These are phyloP conservation scores for Letharia columbiana DNA, from an alignment of 495 filamentous ascomycete genomes.

Conservation along the genomic window DNA sequence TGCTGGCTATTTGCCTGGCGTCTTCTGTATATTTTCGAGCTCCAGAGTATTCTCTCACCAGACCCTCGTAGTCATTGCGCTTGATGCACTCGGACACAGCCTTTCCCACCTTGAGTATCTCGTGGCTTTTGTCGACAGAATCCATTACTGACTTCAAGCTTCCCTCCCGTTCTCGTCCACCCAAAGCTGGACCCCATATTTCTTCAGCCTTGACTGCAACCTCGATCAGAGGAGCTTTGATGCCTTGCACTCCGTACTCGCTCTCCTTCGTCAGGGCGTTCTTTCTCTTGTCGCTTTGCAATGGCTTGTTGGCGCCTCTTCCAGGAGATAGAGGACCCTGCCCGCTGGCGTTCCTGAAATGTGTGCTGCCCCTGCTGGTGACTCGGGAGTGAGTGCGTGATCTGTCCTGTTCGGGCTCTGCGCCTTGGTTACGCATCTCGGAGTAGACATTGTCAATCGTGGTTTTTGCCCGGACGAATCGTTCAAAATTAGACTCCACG, in stretches of 20 bases:
- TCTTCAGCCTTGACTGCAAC: slow-evolving; percentile 91
- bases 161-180: slow-evolving; percentile 86
- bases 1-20: slow-evolving; percentile 52
- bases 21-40: slow-evolving; percentile 69
- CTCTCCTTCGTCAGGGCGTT: slow-evolving; percentile 88
- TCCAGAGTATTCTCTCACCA: slow-evolving; percentile 77
- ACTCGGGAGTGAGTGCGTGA: slow-evolving; percentile 48
- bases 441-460: slow-evolving; percentile 97
- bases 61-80: slow-evolving; percentile 73
- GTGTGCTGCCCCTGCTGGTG: slow-evolving; percentile 40
- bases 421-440: slow-evolving; percentile 88
- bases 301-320: slow-evolving; percentile 27
- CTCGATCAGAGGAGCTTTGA: slow-evolving; percentile 77
- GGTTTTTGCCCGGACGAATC: slow-evolving; percentile 90
- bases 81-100: slow-evolving; percentile 79
- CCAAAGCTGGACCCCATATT: slow-evolving; percentile 89
- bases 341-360: slow-evolving; percentile 26
- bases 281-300: slow-evolving; percentile 55
- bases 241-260: slow-evolving; percentile 87
- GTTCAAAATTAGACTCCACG: slow-evolving; percentile 95
- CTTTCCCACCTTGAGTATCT: slow-evolving; percentile 68
- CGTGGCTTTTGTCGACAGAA: slow-evolving; percentile 67
- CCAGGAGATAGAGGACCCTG: slow-evolving; percentile 31
- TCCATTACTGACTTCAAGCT: slow-evolving; percentile 64
- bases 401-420: slow-evolving; percentile 45